Evolutionary conservation across 2,329 filamentous ascomycete species (phyloP).

Genomic region (Fusarium longipes): DNA sequence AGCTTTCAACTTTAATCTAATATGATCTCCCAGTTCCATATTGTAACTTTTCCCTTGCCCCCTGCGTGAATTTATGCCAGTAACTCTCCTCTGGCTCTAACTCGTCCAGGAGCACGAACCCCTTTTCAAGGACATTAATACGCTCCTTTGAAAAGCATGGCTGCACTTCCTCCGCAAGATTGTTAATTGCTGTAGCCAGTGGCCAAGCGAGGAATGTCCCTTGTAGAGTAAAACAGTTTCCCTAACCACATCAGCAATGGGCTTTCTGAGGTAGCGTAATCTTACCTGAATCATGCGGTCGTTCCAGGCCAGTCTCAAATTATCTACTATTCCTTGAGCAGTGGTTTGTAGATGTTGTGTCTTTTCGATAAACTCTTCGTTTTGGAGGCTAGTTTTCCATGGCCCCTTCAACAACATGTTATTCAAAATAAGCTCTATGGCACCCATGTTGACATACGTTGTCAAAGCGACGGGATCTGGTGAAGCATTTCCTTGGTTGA

Average conservation of each 20-base stretch:
- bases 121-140: background rate
- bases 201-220: background rate
- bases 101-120: background rate
- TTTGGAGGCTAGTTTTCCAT: background rate
- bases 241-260: background rate
- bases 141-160: background rate
- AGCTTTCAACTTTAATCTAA: no score
- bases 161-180: background rate
- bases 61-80: background rate
- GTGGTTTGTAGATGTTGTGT: no score
- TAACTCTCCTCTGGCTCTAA: background rate
- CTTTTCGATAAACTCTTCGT: background rate
- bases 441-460: background rate
- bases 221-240: background rate
- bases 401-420: fast-evolving
- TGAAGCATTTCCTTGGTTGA: fast-evolving
- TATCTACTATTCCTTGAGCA: background rate
- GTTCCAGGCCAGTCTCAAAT: no score
- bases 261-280: background rate
- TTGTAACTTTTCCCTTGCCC: background rate
- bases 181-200: background rate
- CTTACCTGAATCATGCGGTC: background rate
- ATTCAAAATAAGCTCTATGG: background rate
- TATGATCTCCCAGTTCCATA: no score
- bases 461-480: background rate